These are phyloP conservation scores for Baorangia bicolor DNA, from an alignment of 768 basidiomycete genomes.

Conservation along the genomic window DNA sequence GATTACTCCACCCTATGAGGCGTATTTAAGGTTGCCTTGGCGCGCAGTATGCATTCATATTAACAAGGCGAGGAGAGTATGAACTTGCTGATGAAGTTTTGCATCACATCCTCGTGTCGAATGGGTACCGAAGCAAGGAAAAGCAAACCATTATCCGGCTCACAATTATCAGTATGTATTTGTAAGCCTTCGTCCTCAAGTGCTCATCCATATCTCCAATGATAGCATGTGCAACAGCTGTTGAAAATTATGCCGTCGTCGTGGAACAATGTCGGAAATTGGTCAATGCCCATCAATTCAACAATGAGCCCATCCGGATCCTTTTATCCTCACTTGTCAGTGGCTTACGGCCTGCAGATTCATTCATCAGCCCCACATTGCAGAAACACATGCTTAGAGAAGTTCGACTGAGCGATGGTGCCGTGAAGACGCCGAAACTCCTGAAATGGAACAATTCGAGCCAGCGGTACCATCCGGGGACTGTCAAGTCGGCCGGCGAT, in stretches of 20 bases:
- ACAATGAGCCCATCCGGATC: constrained; percentile 81
- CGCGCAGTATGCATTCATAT: constrained; percentile 68
- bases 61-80: constrained; percentile 61
- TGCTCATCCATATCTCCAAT: neutral
- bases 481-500: constrained; percentile 20
- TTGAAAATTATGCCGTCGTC: constrained; percentile 53
- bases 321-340: constrained; percentile 72
- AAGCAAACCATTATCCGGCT: constrained; percentile 72
- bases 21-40: constrained; percentile 5
- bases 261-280: constrained; percentile 78
- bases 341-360: constrained; percentile 66
- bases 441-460: constrained; percentile 60
- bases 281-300: constrained; percentile 74
- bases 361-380: constrained; percentile 73
- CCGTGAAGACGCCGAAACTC: constrained; percentile 57
- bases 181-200: neutral
- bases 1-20: neutral
- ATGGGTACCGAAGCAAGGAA: constrained; percentile 61
- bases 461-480: constrained; percentile 53
- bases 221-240: constrained; percentile 71
- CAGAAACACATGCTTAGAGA: constrained; percentile 86
- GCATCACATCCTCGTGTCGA: constrained; percentile 70
- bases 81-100: constrained; percentile 72
- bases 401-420: constrained; percentile 65
- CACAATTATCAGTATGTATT: constrained; percentile 64